These are phyloP conservation scores for Pascua guehoae DNA, from an alignment of 1,284 basidiomycete genomes.

Conservation along the genomic window DNA sequence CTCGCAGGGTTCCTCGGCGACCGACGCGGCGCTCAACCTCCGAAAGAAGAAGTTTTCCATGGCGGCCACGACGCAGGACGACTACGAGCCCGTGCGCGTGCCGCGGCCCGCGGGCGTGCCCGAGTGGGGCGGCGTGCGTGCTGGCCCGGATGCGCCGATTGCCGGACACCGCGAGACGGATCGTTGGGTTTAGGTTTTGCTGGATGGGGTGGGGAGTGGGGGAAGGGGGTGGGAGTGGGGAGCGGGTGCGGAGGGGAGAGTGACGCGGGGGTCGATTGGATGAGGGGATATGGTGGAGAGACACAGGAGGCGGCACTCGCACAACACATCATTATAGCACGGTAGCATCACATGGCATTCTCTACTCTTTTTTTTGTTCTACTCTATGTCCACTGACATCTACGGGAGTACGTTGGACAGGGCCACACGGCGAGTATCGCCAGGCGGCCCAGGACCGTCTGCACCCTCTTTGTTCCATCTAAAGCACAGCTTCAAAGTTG, in stretches of 20 bases:
- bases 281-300: too few relatives aligned
- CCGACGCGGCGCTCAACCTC: constrained; percentile 4
- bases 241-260: too few relatives aligned
- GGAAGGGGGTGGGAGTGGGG: background rate
- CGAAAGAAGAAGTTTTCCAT: constrained; percentile 32
- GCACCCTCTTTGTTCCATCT: too few relatives aligned
- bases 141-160: constrained; percentile 37
- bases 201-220: background rate
- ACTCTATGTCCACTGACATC: too few relatives aligned
- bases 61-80: constrained; percentile 50
- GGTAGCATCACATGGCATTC: too few relatives aligned
- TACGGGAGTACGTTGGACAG: too few relatives aligned
- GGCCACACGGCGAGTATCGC: too few relatives aligned
- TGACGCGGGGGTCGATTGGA: too few relatives aligned
- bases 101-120: constrained; percentile 74
- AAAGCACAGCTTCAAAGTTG: background rate
- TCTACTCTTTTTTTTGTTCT: too few relatives aligned
- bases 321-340: too few relatives aligned
- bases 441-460: too few relatives aligned
- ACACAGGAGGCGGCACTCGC: too few relatives aligned
- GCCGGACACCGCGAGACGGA: constrained; percentile 41
- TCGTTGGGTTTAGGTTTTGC: constrained; percentile 40
- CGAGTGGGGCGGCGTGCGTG: constrained; percentile 82
- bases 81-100: constrained; percentile 86
- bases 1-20: background rate